Evolutionary conservation across 257 asterid genomes (phyloP).

Genomic region (Ligustrum vulgare): DNA sequence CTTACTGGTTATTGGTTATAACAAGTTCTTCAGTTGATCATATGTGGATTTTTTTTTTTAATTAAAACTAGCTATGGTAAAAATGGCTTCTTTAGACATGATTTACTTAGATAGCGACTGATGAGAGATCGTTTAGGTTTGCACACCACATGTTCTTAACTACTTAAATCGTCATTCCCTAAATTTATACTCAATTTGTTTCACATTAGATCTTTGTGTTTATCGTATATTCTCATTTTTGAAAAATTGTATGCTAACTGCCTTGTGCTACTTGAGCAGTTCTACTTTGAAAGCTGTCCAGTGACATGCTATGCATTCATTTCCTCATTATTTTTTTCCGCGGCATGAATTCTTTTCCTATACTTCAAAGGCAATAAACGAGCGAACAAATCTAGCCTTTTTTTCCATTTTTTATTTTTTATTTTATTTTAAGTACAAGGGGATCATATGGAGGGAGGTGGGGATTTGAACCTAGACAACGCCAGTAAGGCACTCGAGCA

Average conservation of each 20-base stretch:
- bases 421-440: too few species aligned
- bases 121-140: not conserved
- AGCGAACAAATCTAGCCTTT: not conserved
- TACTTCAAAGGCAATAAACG: not conserved
- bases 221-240: too few species aligned
- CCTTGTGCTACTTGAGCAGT: not conserved
- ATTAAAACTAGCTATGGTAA: not conserved
- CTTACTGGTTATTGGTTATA: not conserved
- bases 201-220: not conserved
- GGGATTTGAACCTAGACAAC: too few species aligned
- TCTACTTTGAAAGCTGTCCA: not conserved
- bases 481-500: too few species aligned
- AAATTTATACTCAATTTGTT: not conserved
- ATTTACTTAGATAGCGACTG: too few species aligned
- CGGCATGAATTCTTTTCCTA: too few species aligned
- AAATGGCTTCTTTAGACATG: not conserved
- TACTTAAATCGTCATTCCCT: not conserved
- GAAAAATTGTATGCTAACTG: not conserved
- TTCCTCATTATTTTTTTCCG: too few species aligned
- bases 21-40: not conserved
- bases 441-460: too few species aligned
- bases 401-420: too few species aligned
- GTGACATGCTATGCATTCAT: not conserved
- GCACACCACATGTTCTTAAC: not conserved
- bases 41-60: not conserved